Evolutionary conservation across 2,329 filamentous ascomycete genomes (phyloP), one percentile per base, ranked within the genome.

Genomic region (Coniochaeta pulveracea): DNA sequence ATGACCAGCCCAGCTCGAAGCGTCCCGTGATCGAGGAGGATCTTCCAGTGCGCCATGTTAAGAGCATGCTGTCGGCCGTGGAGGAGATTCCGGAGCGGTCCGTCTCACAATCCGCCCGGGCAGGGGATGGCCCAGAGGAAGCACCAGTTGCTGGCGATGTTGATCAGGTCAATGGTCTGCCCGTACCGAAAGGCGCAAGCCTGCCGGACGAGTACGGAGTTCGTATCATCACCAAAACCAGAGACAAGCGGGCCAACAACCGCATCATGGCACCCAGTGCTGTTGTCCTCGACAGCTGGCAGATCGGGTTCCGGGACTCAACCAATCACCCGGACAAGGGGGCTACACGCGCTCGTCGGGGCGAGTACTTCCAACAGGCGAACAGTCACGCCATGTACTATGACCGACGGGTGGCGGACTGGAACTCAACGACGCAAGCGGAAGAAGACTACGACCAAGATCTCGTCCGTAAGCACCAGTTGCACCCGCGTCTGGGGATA

Each of bases 291-390:
- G 58, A 67, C 23, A 54, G 65, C 7, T 56, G 63, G 37, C 69
- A 76, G 45, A 76, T 76, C 39, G 72, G 72, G 10, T 76, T 72
- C 48, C 62, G 67, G 15, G 72, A 76, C 43, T 71, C 68, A 4
- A 63, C 63, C 39, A 76, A 76, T 38, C 67, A 71, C 42, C 61
- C 64, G 19, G 60, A 59, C 38, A 66, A 69, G 36, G 66, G 66
- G 15, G 66, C 68, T 29, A 72, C 63, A 21, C 61, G 60, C 41
- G 60, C 61, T 10, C 64, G 66, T 39, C 60, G 70, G 32, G 69
- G 69, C 44, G 66, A 63, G 46, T 74, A 64, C 43, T 55, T 72
- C 29, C 59, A 66, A 40, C 63, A 58, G 18, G 69, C 71, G 23
- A 70, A 72, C 45, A 65, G 63, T 27, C 64, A 63, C 37, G 62